Percentiles rank a stretch among this genome's conserved stretches.
Conservation (phyloP, 1,139 yeast species). For the Suhomyces coccinellae region DNA sequence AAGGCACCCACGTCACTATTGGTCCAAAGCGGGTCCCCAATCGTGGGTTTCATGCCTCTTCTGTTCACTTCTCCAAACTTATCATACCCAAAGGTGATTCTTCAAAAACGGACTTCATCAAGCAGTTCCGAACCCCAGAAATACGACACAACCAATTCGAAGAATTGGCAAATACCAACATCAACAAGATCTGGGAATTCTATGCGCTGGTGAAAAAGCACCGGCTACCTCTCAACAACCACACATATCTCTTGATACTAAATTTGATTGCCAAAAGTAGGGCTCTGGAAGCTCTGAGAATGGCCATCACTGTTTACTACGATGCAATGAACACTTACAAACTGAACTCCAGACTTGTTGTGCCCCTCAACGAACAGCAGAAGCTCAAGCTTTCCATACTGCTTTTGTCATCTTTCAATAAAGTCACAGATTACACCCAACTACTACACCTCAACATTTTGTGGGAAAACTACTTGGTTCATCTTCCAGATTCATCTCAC, state of each 20-base stretch:
- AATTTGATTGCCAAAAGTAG: constrained; percentile 1
- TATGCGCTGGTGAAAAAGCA: constrained; percentile 5
- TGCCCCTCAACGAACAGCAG: constrained; percentile 12
- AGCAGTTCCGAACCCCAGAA: neutral
- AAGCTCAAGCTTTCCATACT: constrained; percentile 10
- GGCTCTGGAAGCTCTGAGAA: constrained; percentile 10
- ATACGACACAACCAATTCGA: constrained; percentile 10
- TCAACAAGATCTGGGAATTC: constrained; percentile 6
- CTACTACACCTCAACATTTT: constrained; percentile 21
- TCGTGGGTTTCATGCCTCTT: too few species aligned
- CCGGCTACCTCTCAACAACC: constrained; percentile 2
- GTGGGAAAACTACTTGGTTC: constrained; percentile 20
- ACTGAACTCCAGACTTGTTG: constrained; percentile 13
- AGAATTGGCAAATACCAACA: neutral
- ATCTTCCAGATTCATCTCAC: constrained; percentile 3
- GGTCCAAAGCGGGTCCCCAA: too few species aligned
- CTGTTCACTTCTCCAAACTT: too few species aligned
- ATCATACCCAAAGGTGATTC: too few species aligned
- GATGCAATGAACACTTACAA: constrained; percentile 18
- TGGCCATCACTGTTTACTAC: constrained; percentile 15
- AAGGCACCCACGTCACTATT: too few species aligned
- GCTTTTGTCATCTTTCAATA: constrained; percentile 14
- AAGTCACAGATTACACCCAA: constrained; percentile 19
- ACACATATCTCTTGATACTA: constrained; percentile 5
- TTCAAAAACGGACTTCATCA: constrained; percentile 4